Percentiles rank a stretch among this genome's conserved stretches.
phyloP scores from a whole-genome alignment of 225 moss, liverwort and hornwort genomes.

The Sphagnum tenellum region DNA sequence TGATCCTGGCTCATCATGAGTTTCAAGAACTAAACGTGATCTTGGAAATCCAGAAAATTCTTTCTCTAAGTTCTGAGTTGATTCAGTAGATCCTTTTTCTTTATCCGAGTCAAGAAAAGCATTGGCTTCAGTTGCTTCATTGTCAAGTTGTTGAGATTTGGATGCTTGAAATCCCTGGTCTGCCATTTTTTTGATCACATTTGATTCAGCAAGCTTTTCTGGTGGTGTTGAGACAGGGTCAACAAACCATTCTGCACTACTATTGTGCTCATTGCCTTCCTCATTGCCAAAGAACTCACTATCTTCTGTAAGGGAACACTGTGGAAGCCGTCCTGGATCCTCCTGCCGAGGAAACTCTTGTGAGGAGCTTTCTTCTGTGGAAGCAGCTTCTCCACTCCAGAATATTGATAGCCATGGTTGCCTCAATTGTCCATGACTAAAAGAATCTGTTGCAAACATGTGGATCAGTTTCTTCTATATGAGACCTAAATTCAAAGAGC shows the following conservation, averaged over 20 bases:
- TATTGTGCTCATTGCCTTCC: slow-evolving; percentile 3
- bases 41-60: neutral
- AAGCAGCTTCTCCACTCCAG: neutral
- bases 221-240: neutral
- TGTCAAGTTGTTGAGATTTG: too few relatives aligned
- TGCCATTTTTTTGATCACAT: slow-evolving; percentile 6
- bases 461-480: slow-evolving; percentile 8
- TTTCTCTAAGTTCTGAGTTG: neutral
- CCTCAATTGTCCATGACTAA: neutral
- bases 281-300: slow-evolving; percentile 9
- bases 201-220: neutral
- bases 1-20: too few relatives aligned
- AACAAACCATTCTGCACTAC: neutral
- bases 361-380: slow-evolving; percentile 8
- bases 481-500: too few relatives aligned
- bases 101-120: too few relatives aligned
- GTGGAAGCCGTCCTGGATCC: too few relatives aligned
- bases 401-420: slow-evolving; percentile 11
- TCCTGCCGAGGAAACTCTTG: slow-evolving; percentile 9
- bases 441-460: slow-evolving; percentile 2
- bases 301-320: slow-evolving; percentile 20
- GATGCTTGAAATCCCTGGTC: neutral
- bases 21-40: too few relatives aligned
- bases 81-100: too few relatives aligned
- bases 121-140: too few relatives aligned